Evolutionary conservation across 225 moss, liverwort and hornwort species (phyloP).

Genomic region (Physcomitrium patens): DNA sequence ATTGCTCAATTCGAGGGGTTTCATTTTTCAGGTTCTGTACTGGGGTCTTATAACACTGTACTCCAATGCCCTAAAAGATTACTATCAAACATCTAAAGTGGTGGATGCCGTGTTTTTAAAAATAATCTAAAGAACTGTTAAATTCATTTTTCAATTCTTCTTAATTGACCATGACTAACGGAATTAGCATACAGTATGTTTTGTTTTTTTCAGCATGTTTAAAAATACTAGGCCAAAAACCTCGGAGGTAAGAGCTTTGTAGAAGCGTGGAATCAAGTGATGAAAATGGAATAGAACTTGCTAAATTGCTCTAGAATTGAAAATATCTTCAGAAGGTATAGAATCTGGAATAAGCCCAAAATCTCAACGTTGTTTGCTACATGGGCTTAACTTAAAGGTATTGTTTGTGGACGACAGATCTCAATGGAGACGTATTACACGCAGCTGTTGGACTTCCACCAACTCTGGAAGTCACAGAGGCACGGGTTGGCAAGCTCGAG

Average conservation of each 20-base stretch:
- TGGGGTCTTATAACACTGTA: background rate
- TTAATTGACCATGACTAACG: background rate
- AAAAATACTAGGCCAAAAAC: background rate
- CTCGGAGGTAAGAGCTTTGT: constrained; percentile 11
- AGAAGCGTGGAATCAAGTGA: constrained; percentile 3
- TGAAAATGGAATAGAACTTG: background rate
- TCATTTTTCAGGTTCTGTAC: background rate
- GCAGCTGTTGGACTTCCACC: constrained; percentile 92
- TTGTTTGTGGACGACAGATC: constrained; percentile 64
- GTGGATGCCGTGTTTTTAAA: too few species aligned
- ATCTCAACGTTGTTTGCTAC: constrained; percentile 8
- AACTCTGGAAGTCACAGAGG: constrained; percentile 88
- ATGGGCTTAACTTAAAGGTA: constrained; percentile 7
- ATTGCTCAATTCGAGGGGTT: background rate
- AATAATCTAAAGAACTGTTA: too few species aligned
- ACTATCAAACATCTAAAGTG: background rate
- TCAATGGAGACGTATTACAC: constrained; percentile 97
- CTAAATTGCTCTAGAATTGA: constrained; percentile 5
- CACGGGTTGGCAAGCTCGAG: constrained; percentile 91
- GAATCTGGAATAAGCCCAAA: background rate
- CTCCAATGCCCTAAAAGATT: background rate
- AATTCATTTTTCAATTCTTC: background rate
- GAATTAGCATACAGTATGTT: background rate
- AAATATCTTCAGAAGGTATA: background rate
- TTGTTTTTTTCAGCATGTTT: constrained; percentile 11